These are phyloP conservation scores for Adansonia digitata DNA, from an alignment of 345 rosid species.

Conservation along the genomic window DNA sequence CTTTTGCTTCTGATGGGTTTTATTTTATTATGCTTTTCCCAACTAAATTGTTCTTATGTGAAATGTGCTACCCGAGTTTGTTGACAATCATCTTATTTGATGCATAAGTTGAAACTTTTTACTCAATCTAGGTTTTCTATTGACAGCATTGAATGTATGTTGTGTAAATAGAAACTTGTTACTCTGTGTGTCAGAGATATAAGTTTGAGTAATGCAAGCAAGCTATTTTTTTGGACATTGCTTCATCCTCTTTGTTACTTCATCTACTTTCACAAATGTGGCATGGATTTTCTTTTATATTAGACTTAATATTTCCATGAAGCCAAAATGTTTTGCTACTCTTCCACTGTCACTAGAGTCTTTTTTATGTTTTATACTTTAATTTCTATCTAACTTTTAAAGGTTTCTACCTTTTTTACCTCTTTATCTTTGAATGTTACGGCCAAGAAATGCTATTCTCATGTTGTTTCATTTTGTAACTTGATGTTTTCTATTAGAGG, in stretches of 20 bases:
- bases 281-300: background rate
- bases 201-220: background rate
- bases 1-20: background rate
- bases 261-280: conserved; percentile 3
- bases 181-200: background rate
- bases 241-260: background rate
- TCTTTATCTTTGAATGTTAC: background rate
- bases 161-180: background rate
- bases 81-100: background rate
- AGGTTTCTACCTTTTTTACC: background rate
- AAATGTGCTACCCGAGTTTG: background rate
- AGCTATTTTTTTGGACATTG: background rate
- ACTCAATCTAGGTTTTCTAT: background rate
- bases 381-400: background rate
- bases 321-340: background rate
- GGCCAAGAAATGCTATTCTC: background rate
- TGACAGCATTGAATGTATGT: background rate
- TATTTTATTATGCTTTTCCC: background rate
- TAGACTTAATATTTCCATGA: background rate
- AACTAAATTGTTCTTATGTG: background rate
- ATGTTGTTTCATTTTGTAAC: background rate
- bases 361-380: background rate
- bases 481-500: conserved; percentile 39
- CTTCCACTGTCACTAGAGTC: background rate
- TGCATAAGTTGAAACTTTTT: background rate